Base-by-base conservation (phyloP, 441 rosid genomes). In the Breynia disticha region DNA sequence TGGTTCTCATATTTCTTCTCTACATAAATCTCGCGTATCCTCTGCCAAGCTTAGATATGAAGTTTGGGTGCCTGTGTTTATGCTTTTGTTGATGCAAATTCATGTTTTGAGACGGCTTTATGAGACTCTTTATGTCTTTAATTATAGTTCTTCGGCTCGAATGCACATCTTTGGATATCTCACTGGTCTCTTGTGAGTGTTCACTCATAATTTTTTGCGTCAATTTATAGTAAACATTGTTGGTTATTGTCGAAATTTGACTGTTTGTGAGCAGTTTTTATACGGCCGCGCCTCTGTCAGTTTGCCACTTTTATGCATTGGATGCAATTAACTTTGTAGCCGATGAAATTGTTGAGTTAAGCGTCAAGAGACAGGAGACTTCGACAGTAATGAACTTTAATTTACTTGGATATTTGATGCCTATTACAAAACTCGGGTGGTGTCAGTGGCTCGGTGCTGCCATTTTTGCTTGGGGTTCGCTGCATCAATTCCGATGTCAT, bases 161-260 rank as follows among this genome's bases (percentile, higher is more conserved):
- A 69, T 87, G 84, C 83, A 84, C 60, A 61, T 84, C 53, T 71
- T 76, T 45, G 82, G 76, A 54, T 90, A 82, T 74, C 78, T 90
- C 14, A 52, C 69, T 3, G 89, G 97, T 48, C 16, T 77, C 13
- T 72, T 74, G 94, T 84, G 72, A 90, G 97, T 77, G 50, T 54
- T 67, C 61, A 35, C 44, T 48, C 15, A n/a, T 70, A 28, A 19
- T 10, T 41, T 41, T 9, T 1, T 41, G 0, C 13, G 44, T 41
- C 35, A 5, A 28, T 28, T 28, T 28, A 28, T 41, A 37, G 41
- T 37, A 11, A 41, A 41, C n/a, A 7, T 9, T 41, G n/a, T 4
- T 41, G 44, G n/a, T 41, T 4, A 9, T 11, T 1, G 10, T 11
- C 3, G 44, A 15, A 15, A 3, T 15, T 41, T 4, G 13, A 11